Base-by-base conservation (phyloP, 2,329 filamentous ascomycete genomes). In the Scedosporium dehoogii region DNA sequence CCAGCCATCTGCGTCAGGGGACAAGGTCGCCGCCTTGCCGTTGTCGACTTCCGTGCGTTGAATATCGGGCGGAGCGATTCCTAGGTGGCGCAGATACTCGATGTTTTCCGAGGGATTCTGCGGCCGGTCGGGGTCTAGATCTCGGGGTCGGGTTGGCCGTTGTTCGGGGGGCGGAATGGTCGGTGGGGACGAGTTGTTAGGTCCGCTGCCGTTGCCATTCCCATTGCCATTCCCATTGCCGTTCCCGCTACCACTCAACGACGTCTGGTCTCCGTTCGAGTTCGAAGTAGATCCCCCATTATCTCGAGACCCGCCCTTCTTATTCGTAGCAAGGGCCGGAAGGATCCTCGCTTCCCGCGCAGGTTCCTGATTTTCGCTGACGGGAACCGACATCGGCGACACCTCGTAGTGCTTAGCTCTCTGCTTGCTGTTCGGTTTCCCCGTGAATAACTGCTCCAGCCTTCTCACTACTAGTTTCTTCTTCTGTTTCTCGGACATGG, bases 371-470 rank as follows among this genome's bases (percentile, higher is more conserved):
- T 27, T 33, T 18, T 57, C 16, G 58, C 62, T 16, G n/a, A 59
- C 44, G 6, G n/a, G 51, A 48, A 1, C 51, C 58, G 58, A 66
- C 51, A 61, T 59, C 33, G 63, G 63, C 1, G 64, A 66, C 3
- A 62, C 65, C 33, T 63, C 59, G 0, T 66, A 66, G 16, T 68
- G 66, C 16, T 63, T 58, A 3, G 62, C 42, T 12, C 64, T 68
- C 62, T 66, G 73, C 55, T 65, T 69, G 14, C 66, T 70, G 44
- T 65, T 68, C 41, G 66, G 57, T 69, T 87, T 89, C 2, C 91
- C 91, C 0, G 90, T 91, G 65, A 94, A 96, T 1, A 96, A 79
- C 65, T 92, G 89, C 69, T 96, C 91, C 5, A 96, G 73, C 2
- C 89, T 82, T 61, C 85, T 82, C 2, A 93, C 91, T 0, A 93